Evolutionary conservation across 2,329 filamentous ascomycete genomes (phyloP).

Genomic region (Ciborinia camelliae): DNA sequence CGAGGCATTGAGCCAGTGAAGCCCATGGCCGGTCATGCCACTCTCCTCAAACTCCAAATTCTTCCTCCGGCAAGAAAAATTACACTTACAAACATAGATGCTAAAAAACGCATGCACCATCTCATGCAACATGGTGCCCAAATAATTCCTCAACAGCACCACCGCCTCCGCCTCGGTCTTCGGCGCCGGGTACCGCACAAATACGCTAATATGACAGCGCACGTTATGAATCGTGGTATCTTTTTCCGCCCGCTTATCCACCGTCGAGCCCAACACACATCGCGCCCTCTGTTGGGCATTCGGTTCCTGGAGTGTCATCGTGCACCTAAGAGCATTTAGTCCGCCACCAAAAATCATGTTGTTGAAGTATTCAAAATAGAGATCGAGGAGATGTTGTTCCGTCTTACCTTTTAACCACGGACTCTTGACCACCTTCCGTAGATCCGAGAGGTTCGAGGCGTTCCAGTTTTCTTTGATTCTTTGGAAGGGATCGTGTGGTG

Average conservation of each 20-base stretch:
- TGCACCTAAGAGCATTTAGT: constrained; percentile 12
- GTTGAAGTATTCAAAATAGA: constrained; percentile 17
- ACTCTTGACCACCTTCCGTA: not conserved
- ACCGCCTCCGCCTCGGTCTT: not conserved
- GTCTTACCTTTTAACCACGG: constrained; percentile 14
- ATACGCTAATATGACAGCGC: not conserved
- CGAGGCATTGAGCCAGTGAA: constrained; percentile 1
- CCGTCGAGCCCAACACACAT: constrained; percentile 9
- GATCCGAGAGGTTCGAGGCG: not conserved
- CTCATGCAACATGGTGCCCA: constrained; percentile 17
- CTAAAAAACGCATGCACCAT: constrained; percentile 19
- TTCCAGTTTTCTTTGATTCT: constrained; percentile 12
- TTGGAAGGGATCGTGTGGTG: constrained; percentile 3
- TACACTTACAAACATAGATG: constrained; percentile 19
- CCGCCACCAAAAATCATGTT: constrained; percentile 14
- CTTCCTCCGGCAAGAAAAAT: not conserved
- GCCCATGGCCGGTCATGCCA: constrained; percentile 10
- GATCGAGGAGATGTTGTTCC: constrained; percentile 2
- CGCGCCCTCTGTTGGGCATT: not conserved
- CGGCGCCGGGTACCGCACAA: not conserved
- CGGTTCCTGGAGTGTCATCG: constrained; percentile 1
- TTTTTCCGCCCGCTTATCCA: not conserved
- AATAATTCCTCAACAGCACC: not conserved
- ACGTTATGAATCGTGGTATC: constrained; percentile 3
- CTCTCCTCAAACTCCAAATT: constrained; percentile 1